Evolutionary conservation across 2,329 filamentous ascomycete species (phyloP).

Genomic region (Cercospora berteroae): DNA sequence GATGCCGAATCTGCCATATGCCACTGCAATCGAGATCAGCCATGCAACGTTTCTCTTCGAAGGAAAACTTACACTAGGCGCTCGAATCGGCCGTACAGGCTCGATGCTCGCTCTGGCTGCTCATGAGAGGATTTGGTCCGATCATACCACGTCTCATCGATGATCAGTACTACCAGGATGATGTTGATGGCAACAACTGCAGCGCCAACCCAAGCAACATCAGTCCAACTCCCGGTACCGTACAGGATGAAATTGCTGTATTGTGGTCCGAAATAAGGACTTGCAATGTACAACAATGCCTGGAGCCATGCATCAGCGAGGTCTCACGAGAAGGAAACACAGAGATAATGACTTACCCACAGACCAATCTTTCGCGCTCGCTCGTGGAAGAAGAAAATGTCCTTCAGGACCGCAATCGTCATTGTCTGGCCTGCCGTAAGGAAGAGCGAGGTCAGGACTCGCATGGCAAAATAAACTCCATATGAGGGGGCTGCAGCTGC

Average conservation of each 20-base stretch:
- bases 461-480: not conserved
- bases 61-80: not conserved
- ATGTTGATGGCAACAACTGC: not conserved
- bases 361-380: constrained; percentile 24
- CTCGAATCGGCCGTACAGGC: not conserved
- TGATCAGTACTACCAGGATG: constrained; percentile 11
- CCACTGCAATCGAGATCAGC: constrained; percentile 15
- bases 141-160: constrained; percentile 19
- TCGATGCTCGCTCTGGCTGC: constrained; percentile 14
- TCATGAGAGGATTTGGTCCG: constrained; percentile 3
- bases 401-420: constrained; percentile 18
- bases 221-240: not conserved
- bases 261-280: not conserved
- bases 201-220: not conserved
- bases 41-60: not conserved
- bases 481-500: not conserved
- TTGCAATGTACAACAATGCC: constrained; percentile 16
- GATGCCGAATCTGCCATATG: constrained; percentile 14
- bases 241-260: constrained; percentile 1
- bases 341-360: constrained; percentile 16
- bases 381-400: constrained; percentile 28
- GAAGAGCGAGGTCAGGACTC: not conserved
- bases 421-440: constrained; percentile 9
- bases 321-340: constrained; percentile 1
- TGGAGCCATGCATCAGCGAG: constrained; percentile 4